Evolutionary conservation across 306 rosid genomes (phyloP), one percentile per base, ranked within the genome.

Genomic region (Lathyrus sativus): DNA sequence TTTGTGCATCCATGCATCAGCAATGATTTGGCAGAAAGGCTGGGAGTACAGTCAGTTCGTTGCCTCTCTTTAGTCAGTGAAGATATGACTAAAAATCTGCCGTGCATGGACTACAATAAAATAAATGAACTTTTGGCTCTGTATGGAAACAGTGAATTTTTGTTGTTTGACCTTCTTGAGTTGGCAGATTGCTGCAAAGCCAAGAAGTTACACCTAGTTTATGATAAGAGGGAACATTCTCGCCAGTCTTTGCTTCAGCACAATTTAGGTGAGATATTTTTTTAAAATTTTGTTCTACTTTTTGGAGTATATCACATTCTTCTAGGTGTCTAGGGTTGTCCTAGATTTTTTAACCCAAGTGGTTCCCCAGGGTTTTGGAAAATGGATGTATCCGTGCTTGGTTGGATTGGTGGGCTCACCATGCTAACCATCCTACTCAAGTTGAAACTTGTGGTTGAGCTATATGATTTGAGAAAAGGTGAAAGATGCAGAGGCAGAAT

Each of bases 101-200:
- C 96, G 5, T 92, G 96, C 89, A 88, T 92, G 98, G 96, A 85
- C 67, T 79, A 80, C 74, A 79, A 86, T 67, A 90, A 85, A 88
- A 87, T 92, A 67, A 85, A 78, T 35, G 98, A 92, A 70, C 92
- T 92, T 75, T 76, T 88, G 84, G 73, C 78, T 22, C 72, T 76
- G 74, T 88, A 88, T 65, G 98, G 96, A 73, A 85, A 84, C 81
- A 80, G 55, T 29, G 96, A 92, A 65, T 84, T 81, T 75, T 70
- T 92, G 82, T 67, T 89, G 69, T 92, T 90, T 78, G 98, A 92
- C 81, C 93, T 92, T 72, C 91, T 92, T 73, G 98, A 92, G 84
- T 83, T 92, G 82, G 98, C 98, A 74, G 98, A 92, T 79, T 86
- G 96, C 82, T 92, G 98, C 85, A 81, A 84, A 60, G 91, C 98